Evolutionary conservation across 1,139 yeast genomes (phyloP).

Genomic region (Sugiyamaella novakii): DNA sequence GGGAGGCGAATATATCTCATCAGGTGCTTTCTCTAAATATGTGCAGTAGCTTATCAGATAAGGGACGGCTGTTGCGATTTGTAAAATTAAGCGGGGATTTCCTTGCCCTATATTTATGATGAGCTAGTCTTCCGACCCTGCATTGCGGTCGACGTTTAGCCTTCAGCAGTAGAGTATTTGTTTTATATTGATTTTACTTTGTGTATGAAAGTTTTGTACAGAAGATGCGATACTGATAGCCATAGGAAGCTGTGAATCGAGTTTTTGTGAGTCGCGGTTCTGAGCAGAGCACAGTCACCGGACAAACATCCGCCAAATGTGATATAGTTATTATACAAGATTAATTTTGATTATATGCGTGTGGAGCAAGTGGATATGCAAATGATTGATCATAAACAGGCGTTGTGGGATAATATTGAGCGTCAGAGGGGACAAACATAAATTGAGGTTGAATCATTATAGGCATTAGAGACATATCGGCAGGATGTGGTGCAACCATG

Average conservation of each 20-base stretch:
- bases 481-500: not conserved
- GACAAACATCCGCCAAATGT: conserved; percentile 1
- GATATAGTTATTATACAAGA: not conserved
- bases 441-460: conserved; percentile 8
- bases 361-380: conserved; percentile 12
- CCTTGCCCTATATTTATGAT: conserved; percentile 2
- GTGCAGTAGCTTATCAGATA: conserved; percentile 1
- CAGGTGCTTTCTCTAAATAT: not conserved
- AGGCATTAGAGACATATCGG: conserved; percentile 6
- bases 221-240: too few relatives aligned
- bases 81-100: too few relatives aligned
- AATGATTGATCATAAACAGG: conserved; percentile 11
- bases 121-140: not conserved
- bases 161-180: too few relatives aligned
- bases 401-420: not conserved
- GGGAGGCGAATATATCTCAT: not conserved
- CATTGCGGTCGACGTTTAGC: not conserved
- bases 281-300: conserved; percentile 15
- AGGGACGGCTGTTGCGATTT: not conserved
- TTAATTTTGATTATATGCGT: conserved; percentile 4
- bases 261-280: conserved; percentile 7
- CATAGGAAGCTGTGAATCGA: too few relatives aligned
- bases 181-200: too few relatives aligned
- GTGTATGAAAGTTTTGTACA: too few relatives aligned
- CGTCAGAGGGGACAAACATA: conserved; percentile 1